Conservation (phyloP, 2,329 filamentous ascomycete species). For the Epichloe sibirici region DNA sequence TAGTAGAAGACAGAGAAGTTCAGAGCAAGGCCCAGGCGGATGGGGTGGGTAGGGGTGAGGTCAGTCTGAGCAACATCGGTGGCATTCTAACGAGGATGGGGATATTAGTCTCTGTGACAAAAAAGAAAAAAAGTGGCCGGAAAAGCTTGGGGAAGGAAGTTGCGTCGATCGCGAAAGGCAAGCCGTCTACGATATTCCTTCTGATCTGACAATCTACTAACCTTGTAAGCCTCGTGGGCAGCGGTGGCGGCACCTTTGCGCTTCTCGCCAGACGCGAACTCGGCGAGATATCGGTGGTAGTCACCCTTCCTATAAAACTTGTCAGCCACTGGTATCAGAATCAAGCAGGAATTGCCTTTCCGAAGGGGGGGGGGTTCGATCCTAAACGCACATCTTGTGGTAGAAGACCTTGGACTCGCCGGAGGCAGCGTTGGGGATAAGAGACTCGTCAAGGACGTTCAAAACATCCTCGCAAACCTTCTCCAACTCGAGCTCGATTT, state of each 20-base stretch:
- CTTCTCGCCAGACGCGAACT: slow-evolving; percentile 88
- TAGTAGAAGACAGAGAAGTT: slow-evolving; percentile 99
- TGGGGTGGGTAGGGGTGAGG: slow-evolving; percentile 93
- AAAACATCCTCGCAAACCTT: slow-evolving; percentile 97
- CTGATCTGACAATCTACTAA: slow-evolving; percentile 27
- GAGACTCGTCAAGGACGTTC: slow-evolving; percentile 80
- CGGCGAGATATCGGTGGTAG: slow-evolving; percentile 90
- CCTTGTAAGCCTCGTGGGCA: slow-evolving; percentile 96
- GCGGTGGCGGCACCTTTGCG: slow-evolving; percentile 78
- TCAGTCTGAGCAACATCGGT: slow-evolving; percentile 98
- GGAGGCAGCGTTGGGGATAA: slow-evolving; percentile 91
- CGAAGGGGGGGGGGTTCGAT: background rate
- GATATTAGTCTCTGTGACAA: slow-evolving; percentile 1
- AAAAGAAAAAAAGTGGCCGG: slow-evolving; percentile 2
- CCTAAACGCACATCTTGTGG: slow-evolving; percentile 85
- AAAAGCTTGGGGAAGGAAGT: background rate
- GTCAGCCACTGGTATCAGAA: background rate
- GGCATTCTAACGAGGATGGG: slow-evolving; percentile 53
- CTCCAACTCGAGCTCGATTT: slow-evolving; percentile 96
- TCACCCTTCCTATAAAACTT: slow-evolving; percentile 68
- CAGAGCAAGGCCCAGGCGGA: slow-evolving; percentile 90
- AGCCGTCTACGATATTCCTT: slow-evolving; percentile 14
- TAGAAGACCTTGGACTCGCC: slow-evolving; percentile 99
- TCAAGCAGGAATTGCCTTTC: background rate
- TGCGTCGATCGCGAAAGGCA: slow-evolving; percentile 1